These are phyloP conservation scores for Phialophora macrospora DNA, from an alignment of 2,329 filamentous ascomycete genomes.

Conservation along the genomic window DNA sequence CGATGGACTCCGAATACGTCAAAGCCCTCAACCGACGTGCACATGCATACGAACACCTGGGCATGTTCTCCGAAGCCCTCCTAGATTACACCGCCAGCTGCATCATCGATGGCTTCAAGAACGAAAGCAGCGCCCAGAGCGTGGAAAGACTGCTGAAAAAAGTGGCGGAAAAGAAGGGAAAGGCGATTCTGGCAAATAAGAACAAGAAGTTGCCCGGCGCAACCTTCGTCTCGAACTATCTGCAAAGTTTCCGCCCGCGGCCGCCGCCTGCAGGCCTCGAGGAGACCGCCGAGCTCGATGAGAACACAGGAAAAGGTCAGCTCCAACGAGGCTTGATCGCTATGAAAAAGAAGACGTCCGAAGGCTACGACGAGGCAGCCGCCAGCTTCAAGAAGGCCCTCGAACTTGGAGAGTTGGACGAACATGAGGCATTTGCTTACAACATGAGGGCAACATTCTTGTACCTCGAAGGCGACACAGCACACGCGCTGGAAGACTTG, in stretches of 20 bases:
- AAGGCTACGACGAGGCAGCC: slow-evolving; percentile 89
- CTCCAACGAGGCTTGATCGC: slow-evolving; percentile 80
- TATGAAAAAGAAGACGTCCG: slow-evolving; percentile 82
- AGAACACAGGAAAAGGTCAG: slow-evolving; percentile 81
- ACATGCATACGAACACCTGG: slow-evolving; percentile 93
- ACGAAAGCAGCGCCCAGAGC: slow-evolving; percentile 82
- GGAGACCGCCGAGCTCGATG: slow-evolving; percentile 75
- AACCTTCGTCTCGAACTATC: slow-evolving; percentile 97
- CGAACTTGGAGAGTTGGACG: slow-evolving; percentile 76
- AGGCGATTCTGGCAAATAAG: slow-evolving; percentile 80
- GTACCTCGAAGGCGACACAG: slow-evolving; percentile 87
- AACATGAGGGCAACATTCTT: slow-evolving; percentile 97
- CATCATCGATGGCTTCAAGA: slow-evolving; percentile 97
- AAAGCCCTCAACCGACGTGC: slow-evolving; percentile 97
- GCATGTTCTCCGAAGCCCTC: slow-evolving; percentile 88
- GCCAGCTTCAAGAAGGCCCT: slow-evolving; percentile 85
- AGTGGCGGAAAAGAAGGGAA: slow-evolving; percentile 92
- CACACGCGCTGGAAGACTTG: slow-evolving; percentile 79
- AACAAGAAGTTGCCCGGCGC: slow-evolving; percentile 88
- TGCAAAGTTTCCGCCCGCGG: slow-evolving; percentile 93
- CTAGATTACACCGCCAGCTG: slow-evolving; percentile 98
- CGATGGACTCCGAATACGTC: slow-evolving; percentile 92
- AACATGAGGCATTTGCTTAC: slow-evolving; percentile 87
- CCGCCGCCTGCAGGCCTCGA: slow-evolving; percentile 80
- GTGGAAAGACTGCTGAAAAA: slow-evolving; percentile 95